Evolutionary conservation across 495 filamentous ascomycete species (phyloP).

Genomic region (Penicillium herquei): DNA sequence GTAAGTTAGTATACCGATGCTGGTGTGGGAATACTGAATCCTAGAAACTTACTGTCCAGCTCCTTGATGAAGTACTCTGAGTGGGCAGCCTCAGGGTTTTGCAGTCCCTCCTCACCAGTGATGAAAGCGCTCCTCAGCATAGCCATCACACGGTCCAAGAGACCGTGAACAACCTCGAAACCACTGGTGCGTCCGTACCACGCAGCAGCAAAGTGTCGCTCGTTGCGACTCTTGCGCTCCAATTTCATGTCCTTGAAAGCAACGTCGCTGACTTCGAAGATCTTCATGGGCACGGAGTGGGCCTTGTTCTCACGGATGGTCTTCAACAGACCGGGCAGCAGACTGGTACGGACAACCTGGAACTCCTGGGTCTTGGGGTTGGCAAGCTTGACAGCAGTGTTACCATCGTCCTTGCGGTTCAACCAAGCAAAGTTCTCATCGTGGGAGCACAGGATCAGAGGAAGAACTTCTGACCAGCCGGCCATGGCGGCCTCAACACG

Average conservation of each 20-base stretch:
- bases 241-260: constrained; percentile 76
- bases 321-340: constrained; percentile 91
- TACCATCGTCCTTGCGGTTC: constrained; percentile 86
- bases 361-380: constrained; percentile 98
- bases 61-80: constrained; percentile 89
- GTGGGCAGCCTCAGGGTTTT: constrained; percentile 52
- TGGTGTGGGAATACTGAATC: too few species aligned
- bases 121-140: constrained; percentile 88
- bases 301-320: constrained; percentile 93
- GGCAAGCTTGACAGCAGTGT: constrained; percentile 78
- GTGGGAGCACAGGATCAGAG: constrained; percentile 93
- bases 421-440: constrained; percentile 98
- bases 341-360: constrained; percentile 87
- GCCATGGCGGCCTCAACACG: constrained; percentile 89
- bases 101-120: constrained; percentile 67
- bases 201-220: constrained; percentile 91
- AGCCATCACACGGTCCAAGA: constrained; percentile 85
- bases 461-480: constrained; percentile 95
- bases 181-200: constrained; percentile 94
- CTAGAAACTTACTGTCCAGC: constrained; percentile 61
- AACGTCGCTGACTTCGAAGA: constrained; percentile 91
- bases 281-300: constrained; percentile 83
- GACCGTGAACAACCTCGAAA: constrained; percentile 93
- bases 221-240: constrained; percentile 86
- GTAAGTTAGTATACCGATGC: constrained; percentile 8